Evolutionary conservation across 345 rosid species (phyloP), one percentile per base, ranked within the genome.

Genomic region (Salix viminalis): DNA sequence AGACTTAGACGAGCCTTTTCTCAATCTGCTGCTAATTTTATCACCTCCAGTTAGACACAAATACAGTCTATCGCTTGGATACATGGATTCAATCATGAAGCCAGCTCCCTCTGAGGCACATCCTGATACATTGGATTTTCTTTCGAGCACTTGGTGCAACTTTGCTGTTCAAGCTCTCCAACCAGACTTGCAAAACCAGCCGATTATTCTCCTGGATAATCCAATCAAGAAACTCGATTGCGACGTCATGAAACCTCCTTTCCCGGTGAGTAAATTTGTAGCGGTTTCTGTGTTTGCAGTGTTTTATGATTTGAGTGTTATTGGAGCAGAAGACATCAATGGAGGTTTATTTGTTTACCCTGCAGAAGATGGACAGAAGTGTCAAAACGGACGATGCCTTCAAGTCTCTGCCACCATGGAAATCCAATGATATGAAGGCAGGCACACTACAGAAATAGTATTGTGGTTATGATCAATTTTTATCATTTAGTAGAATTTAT

Each of bases 91-190:
- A 62, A 75, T 58, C 41, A 77, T 79, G 70, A 86, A 82, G 60
- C 79, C 86, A 46, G 76, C 88, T 4, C 97, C 92, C 39, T 90
- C 98, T 12, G 97, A 93, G 74, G 94, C 98, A 84, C 94, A 90
- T 80, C 96, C 94, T 19, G 97, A 95, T 54, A 81, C 94, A 14
- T 86, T 95, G 97, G 99, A 93, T 79, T 93, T 93, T 82, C 94
- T 93, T 42, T 95, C 99, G 8, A 77, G 81, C 12, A 83, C 96
- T 37, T 95, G 98, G 99, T 95, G 98, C 80, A 84, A 91, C 79
- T 91, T 95, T 64, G 96, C 98, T 14, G 91, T 95, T 71, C 94
- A 91, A 72, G 83, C 97, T 65, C 89, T 91, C 21, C 93, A 91
- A 46, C 91, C 97, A 1, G 87, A 80, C 42, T 54, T 79, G 24